Evolutionary conservation across 2,329 filamentous ascomycete species (phyloP).

Genomic region (Curvularia sp.): DNA sequence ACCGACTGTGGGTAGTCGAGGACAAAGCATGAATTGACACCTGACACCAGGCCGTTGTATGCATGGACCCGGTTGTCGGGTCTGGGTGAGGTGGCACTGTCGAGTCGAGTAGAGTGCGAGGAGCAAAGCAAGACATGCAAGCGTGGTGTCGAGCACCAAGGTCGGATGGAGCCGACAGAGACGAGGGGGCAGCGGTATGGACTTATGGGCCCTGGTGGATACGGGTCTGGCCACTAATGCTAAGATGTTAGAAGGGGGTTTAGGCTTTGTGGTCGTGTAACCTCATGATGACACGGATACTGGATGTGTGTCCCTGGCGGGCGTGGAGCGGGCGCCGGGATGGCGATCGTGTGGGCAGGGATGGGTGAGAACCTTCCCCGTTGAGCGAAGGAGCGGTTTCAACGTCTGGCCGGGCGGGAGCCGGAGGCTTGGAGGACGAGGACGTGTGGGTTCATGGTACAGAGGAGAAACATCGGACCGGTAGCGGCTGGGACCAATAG

Average conservation of each 20-base stretch:
- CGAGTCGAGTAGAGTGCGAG: conserved; percentile 25
- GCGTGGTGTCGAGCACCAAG: conserved; percentile 28
- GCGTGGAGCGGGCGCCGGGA: neutral
- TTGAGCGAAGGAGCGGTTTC: neutral
- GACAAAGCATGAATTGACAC: conserved; percentile 41
- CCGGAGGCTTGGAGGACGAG: no score
- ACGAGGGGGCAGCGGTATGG: neutral
- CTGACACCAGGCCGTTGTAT: conserved; percentile 43
- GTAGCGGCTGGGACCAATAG: neutral
- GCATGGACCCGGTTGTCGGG: conserved; percentile 46
- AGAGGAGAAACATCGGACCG: neutral
- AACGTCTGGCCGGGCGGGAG: neutral
- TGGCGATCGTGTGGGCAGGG: neutral
- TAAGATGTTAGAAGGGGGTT: conserved; percentile 5
- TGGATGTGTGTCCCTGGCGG: neutral
- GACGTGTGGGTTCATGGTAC: neutral
- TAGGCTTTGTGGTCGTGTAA: conserved; percentile 29
- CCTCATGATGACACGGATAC: conserved; percentile 24
- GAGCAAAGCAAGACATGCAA: conserved; percentile 30
- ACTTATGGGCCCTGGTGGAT: neutral
- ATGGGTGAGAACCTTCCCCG: neutral
- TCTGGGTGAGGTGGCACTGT: conserved; percentile 39
- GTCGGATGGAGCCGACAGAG: conserved; percentile 20
- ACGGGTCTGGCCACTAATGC: neutral
- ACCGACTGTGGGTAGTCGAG: conserved; percentile 17